Base-by-base conservation (phyloP, 2,329 filamentous ascomycete genomes). In the Colletotrichum paranaense region DNA sequence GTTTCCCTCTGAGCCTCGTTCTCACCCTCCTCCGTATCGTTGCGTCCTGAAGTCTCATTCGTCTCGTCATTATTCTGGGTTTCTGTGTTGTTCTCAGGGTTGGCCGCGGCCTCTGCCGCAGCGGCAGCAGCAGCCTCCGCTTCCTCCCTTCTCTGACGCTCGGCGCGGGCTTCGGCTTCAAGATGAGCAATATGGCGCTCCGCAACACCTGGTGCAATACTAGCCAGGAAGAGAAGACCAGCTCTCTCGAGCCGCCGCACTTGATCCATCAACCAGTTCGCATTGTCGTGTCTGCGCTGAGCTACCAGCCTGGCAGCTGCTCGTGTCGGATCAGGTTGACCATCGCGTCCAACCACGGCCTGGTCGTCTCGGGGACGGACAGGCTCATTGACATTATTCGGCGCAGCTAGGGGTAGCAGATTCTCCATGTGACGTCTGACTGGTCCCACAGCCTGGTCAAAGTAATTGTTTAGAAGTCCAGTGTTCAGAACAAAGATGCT, bases 151-250 rank as follows among this genome's bases (percentile, higher is more conserved):
- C 86, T 82, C 73, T 85, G 81, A 53, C 82, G 79, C 75, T 87
- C 87, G 2, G 80, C 84, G 62, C 86, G 82, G 52, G 85, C 86
- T 68, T 88, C 86, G 4, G 86, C 88, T 76, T 90, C 88, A 2
- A 90, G 79, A 57, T 88, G 86, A 28, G 87, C 88, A 73, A 93
- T 92, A 74, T 93, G 91, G 62, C 90, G 84, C 80, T 93, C 91
- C 1, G 90, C 90, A 28, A 93, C 87, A 11, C 91, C 91, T 1
- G 91, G 91, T 1, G 91, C 89, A 73, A 93, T 87, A 78, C 91
- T 93, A 24, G 91, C 91, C 26, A 93, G 82, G 77, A 93, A 92
- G 28, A 93, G 83, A 19, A 92, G 85, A 0, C 88, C 85, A 22
- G 90, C 88, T 74, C 91, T 87, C 80, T 93, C 90, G 7, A 90